Conservation (phyloP, 2,329 filamentous ascomycete genomes). For the Fusarium pilosicola region DNA sequence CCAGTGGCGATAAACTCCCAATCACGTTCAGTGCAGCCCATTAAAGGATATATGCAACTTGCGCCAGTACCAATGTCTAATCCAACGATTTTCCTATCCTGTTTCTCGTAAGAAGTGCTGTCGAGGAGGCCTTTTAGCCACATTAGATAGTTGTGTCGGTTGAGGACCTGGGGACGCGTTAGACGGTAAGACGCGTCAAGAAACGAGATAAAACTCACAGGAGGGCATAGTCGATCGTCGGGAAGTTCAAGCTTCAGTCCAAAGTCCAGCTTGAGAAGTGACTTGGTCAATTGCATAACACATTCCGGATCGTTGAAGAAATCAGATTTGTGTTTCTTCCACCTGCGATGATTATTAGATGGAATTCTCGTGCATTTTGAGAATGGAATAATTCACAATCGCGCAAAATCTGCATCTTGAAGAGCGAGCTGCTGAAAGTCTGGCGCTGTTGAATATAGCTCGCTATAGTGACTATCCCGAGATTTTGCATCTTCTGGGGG, state of each 20-base stretch:
- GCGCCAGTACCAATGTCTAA: slow-evolving; percentile 92
- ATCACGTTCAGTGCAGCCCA: slow-evolving; percentile 75
- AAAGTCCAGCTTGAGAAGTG: slow-evolving; percentile 81
- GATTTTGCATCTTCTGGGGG: slow-evolving; percentile 13
- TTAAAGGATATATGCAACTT: slow-evolving; percentile 88
- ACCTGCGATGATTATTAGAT: slow-evolving; percentile 23
- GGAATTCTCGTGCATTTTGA: not conserved
- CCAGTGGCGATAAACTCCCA: slow-evolving; percentile 80
- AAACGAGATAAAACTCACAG: slow-evolving; percentile 61
- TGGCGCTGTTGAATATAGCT: slow-evolving; percentile 53
- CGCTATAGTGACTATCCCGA: slow-evolving; percentile 48
- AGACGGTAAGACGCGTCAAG: not conserved
- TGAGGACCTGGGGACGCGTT: slow-evolving; percentile 58
- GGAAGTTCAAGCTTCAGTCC: slow-evolving; percentile 76
- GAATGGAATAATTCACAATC: slow-evolving; percentile 47
- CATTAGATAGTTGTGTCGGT: slow-evolving; percentile 86
- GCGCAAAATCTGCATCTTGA: slow-evolving; percentile 55
- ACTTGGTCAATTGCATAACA: slow-evolving; percentile 83
- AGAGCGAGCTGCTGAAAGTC: slow-evolving; percentile 57
- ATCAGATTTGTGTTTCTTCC: slow-evolving; percentile 36
- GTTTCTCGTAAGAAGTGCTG: slow-evolving; percentile 66
- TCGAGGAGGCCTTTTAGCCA: slow-evolving; percentile 89
- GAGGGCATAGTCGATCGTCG: slow-evolving; percentile 83
- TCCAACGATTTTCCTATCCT: slow-evolving; percentile 67
- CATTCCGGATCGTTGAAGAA: slow-evolving; percentile 82